Base-by-base conservation (phyloP, 2,329 filamentous ascomycete genomes). In the Fusarium austroafricanum region DNA sequence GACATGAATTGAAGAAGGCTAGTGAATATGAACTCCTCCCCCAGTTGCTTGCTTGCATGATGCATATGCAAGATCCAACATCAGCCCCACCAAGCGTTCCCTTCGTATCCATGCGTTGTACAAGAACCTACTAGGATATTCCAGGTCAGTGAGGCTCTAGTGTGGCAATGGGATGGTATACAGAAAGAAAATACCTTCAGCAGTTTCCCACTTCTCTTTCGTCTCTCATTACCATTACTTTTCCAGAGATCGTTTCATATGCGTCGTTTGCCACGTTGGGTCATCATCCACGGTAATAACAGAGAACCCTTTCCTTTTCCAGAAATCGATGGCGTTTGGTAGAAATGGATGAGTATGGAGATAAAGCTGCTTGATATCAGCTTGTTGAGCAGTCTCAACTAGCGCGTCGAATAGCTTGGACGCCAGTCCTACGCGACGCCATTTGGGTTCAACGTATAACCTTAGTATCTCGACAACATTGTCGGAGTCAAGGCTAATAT, bases 261-360 rank as follows among this genome's bases (percentile, higher is more conserved):
- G 75, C 17, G 69, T 76, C 2, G 75, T 76, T n/a, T 57, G 67
- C 74, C 73, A 76, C 1, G 74, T 39, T 2, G 66, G 62, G 15
- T 76, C 74, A 2, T 75, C 56, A 3, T 76, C 74, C 2, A 71
- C 56, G 0, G 53, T 9, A 8, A 74, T 45, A 0, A 71, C 10
- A 2, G 40, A 46, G 37, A 76, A 76, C 1, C 71, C 69, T 17
- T 74, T 68, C 2, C 57, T 46, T 29, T 75, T 56, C 75, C 75
- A 76, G 12, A 76, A 76, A 1, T 23, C 35, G 3, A 73, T 61
- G 2, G 74, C 74, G 2, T 73, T 65, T 0, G 67, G 71, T 4
- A 76, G 21, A 15, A 76, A 76, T 0, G 75, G 73, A 20, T 76
- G 75, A 1, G 75, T 76, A 21, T 76, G 74, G 1, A 76, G 58